Base-by-base conservation (phyloP, 2,329 filamentous ascomycete genomes). In the Sarocladium strictum region DNA sequence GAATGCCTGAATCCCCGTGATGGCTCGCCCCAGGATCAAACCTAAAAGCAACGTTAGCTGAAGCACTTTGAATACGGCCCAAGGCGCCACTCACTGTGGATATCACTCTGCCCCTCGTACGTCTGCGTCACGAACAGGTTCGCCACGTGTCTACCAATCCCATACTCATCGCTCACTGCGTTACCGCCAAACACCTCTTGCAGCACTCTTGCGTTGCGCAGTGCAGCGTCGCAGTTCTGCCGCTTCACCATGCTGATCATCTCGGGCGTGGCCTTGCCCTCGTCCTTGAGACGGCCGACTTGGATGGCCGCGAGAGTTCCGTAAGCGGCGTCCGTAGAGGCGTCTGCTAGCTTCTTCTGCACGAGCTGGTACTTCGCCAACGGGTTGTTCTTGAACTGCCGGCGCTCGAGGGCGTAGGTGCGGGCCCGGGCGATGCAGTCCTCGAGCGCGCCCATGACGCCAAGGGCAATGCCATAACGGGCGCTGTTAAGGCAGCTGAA, bases 101-200 rank as follows among this genome's bases (percentile, higher is more conserved):
- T 97, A 72, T 97, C 94, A 67, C 92, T 97, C 73, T 97, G 94
- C 21, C 94, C 94, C 74, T 99, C 94, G 63, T 99, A 99, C 1
- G 93, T 97, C 75, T 97, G 93, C 54, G 93, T 95, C 53, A 99
- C 94, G 70, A 95, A 99, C 59, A 99, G 71, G 69, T 99, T 99
- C 55, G 93, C 87, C 56, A 97, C 94, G 74, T 97, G 94, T 59
- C 94, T 84, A 15, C 90, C 94, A 65, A 99, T 97, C 58, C 85
- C 85, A 66, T 97, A 99, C 74, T 99, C 94, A 64, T 99, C 94
- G 65, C 91, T 96, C 51, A 94, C 90, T n/a, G 94, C 94, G 67
- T 99, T 99, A 27, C 94, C 94, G 56, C 94, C 94, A 73, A 99
- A 97, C 21, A 99, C 83, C 75, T 99, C 94, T 72, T 99, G 94